Base-by-base conservation (phyloP, 2,329 filamentous ascomycete species). In the Colletotrichum somersetense region DNA sequence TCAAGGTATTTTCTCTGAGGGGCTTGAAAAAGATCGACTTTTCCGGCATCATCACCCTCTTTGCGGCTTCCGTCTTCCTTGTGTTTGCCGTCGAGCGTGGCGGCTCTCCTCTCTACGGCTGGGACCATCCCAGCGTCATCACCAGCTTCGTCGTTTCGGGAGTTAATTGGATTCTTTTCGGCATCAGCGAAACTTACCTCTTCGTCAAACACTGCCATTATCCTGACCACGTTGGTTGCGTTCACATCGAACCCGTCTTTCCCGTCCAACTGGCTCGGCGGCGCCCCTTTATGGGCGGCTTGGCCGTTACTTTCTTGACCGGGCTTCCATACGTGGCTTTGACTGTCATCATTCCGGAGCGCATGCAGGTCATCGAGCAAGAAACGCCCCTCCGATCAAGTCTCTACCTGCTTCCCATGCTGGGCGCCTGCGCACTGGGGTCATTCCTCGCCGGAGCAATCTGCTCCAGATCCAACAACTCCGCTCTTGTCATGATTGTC, bases 241-340 rank as follows among this genome's bases (percentile, higher is more conserved):
- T 48, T 8, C 78, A 75, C 11, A 84, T 89, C 50, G 85, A 89
- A 74, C 87, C 88, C 2, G 85, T 90, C n/a, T 87, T 90, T 52
- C 88, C 88, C 0, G 81, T 88, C 6, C 79, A 84, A 1, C 78
- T 89, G 1, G 82, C 86, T 30, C 77, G 79, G 12, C 80, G 83
- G 14, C 81, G 87, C 2, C 86, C 88, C 6, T 90, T 89, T 71
- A 79, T 85, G 35, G 82, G 85, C 5, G 85, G 85, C 30, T 79
- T 89, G 4, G 70, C 88, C 20, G 85, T 87, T 35, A 90, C 88
- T 2, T 79, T 91, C 20, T 81, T 91, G 23, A 86, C 86, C 0
- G 89, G 89, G 2, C 89, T 88, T 63, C 82, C 86, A 0, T 91
- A 90, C 72, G 85, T 91, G 30, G 82, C 87, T 5, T 82, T 90